These are phyloP conservation scores for Scheffersomyces parashehatae DNA, from an alignment of 1,139 yeast genomes.

Conservation along the genomic window DNA sequence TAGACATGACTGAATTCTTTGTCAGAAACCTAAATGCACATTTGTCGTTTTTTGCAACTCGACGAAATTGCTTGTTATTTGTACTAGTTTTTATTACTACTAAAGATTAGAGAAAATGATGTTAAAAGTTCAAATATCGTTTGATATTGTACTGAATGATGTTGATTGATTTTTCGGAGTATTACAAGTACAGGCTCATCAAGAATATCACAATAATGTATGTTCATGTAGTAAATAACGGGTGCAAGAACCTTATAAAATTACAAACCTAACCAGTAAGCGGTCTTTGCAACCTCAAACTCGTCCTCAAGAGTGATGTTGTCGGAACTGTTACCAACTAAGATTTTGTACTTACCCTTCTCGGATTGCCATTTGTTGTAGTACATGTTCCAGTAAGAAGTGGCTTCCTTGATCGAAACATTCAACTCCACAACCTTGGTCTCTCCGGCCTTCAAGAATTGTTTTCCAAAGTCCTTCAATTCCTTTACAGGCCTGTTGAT, in stretches of 20 bases:
- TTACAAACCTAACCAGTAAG: slow-evolving; percentile 9
- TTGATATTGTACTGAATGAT: too few relatives aligned
- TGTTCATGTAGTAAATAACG: too few relatives aligned
- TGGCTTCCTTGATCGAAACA: slow-evolving; percentile 49
- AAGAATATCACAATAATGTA: too few relatives aligned
- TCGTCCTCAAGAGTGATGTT: slow-evolving; percentile 15
- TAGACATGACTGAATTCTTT: too few relatives aligned
- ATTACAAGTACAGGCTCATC: too few relatives aligned
- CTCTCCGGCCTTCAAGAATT: slow-evolving; percentile 42
- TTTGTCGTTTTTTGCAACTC: too few relatives aligned
- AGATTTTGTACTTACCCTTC: slow-evolving; percentile 51
- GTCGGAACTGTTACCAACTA: slow-evolving; percentile 40
- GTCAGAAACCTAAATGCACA: too few relatives aligned
- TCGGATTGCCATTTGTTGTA: slow-evolving; percentile 52
- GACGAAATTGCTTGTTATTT: too few relatives aligned
- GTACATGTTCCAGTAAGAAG: slow-evolving; percentile 55
- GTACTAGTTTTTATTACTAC: too few relatives aligned
- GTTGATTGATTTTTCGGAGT: too few relatives aligned
- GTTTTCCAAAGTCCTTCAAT: slow-evolving; percentile 56
- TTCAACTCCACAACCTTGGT: slow-evolving; percentile 32
- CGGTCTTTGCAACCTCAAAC: slow-evolving; percentile 10
- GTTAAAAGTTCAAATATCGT: too few relatives aligned
- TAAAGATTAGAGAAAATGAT: too few relatives aligned
- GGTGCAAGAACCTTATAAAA: background rate
- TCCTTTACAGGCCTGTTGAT: slow-evolving; percentile 57